Evolutionary conservation across 495 filamentous ascomycete species (phyloP).

Genomic region (Glutinoglossum americanum): DNA sequence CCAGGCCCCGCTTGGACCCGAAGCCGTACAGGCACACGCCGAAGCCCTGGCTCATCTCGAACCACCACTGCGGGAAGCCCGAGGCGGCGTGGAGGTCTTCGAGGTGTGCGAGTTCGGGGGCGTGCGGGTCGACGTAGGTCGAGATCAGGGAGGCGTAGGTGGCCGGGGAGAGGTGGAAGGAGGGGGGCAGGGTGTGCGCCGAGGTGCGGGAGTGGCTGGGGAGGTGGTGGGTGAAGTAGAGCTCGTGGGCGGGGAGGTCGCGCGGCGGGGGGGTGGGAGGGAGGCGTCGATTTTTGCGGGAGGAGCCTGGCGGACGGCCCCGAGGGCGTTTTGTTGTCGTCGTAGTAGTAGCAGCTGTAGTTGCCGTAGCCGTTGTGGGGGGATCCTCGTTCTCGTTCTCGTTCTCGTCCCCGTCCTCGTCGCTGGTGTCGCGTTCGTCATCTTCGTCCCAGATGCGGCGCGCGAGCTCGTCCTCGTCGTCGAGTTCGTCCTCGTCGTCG

Average conservation of each 20-base stretch:
- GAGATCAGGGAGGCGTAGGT: conserved; percentile 62
- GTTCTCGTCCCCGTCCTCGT: conserved; percentile 12
- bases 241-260: conserved; percentile 66
- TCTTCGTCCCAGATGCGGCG: conserved; percentile 11
- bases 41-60: conserved; percentile 77
- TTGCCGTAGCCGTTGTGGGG: no score
- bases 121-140: conserved; percentile 47
- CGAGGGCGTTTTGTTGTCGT: conserved; percentile 33
- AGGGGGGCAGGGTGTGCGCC: conserved; percentile 44
- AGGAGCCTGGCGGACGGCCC: conserved; percentile 35
- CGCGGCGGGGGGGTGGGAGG: conserved; percentile 37
- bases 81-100: conserved; percentile 45
- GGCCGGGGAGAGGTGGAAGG: conserved; percentile 64
- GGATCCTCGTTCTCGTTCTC: no score
- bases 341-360: conserved; percentile 11
- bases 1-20: conserved; percentile 62
- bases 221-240: conserved; percentile 83
- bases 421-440: conserved; percentile 13
- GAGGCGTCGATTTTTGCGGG: conserved; percentile 44
- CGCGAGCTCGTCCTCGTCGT: conserved; percentile 16
- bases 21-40: conserved; percentile 85
- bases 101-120: conserved; percentile 45
- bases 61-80: conserved; percentile 78
- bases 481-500: conserved; percentile 26
- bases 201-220: conserved; percentile 35